A percentile compares a stretch with the other conserved stretches of the same genome.
phyloP scores from a whole-genome alignment of 441 rosid genomes.

The Euphorbia celastroides region DNA sequence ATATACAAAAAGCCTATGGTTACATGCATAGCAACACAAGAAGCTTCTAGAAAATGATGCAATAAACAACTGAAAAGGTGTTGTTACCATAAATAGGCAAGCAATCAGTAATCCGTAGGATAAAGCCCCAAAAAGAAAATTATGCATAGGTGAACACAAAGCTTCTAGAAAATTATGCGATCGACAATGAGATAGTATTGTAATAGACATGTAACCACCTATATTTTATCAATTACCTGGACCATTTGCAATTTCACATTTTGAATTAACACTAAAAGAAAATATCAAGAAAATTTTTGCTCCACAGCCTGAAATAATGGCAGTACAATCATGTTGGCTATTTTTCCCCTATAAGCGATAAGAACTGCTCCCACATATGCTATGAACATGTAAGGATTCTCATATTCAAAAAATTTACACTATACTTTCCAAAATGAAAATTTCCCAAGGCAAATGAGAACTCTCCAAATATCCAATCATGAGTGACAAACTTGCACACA shows the following conservation, averaged over 20 bases:
- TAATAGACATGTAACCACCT: background rate
- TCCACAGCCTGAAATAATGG: background rate
- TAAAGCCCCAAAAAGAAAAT: background rate
- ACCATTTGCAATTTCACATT: background rate
- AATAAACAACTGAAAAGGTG: background rate
- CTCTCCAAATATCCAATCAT: conserved; percentile 4
- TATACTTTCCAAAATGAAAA: background rate
- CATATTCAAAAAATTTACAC: no score
- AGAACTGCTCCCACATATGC: background rate
- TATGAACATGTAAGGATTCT: background rate
- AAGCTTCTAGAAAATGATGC: conserved; percentile 5
- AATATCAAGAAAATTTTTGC: background rate
- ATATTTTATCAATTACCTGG: background rate
- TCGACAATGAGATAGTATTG: background rate
- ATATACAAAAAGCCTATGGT: background rate
- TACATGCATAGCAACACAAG: background rate
- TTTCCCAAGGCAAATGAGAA: conserved; percentile 5
- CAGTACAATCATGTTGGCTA: background rate
- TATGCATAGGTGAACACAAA: background rate
- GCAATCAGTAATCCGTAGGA: background rate
- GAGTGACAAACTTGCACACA: background rate
- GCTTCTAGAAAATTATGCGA: conserved; percentile 1
- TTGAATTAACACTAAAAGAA: background rate
- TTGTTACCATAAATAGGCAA: background rate
- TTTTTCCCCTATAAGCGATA: background rate